Evolutionary conservation across 2,329 filamentous ascomycete genomes (phyloP), one percentile per base, ranked within the genome.

Genomic region (Diaporthe velutina): DNA sequence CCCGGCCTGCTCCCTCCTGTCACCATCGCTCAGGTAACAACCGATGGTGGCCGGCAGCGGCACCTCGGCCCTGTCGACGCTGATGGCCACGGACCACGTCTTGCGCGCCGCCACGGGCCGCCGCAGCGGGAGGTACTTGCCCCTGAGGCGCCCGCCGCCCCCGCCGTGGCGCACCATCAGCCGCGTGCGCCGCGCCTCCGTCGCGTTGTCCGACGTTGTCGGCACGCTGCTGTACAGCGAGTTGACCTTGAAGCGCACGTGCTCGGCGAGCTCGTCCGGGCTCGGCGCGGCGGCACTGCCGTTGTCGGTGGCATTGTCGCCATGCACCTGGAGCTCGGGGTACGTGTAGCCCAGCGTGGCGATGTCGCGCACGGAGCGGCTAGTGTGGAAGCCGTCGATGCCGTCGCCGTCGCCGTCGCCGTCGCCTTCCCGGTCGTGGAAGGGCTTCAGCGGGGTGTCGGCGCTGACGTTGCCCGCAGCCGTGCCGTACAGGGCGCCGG

Each of bases 171-270:
- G 64, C 15, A 33, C 25, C 2, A 64, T 25, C 10, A 45, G 40
- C 9, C 60, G 60, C 40, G 28, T 30, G 60, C 60, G 64, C 22
- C 48, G 48, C 33, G 64, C 45, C 64, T 38, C 48, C 48, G 64
- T 28, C n/a, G 13, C 64, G 45, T 68, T 68, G 8, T 48, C 33
- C 9, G 42, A 22, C 30, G 42, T 28, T n/a, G 33, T 50, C 35
- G 66, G 72, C n/a, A 55, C 25, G 22, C 28, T 54, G 45, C 79
- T 78, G 76, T 86, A 86, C 0, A 94, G 81, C 1, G 83, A 86
- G 67, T 89, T 85, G 22, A 93, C 87, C 10, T 91, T 89, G 1
- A 90, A 88, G 54, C 90, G 87, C 52, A 94, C 85, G 79, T 93
- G 93, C 76, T 89, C 88, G 45, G 87, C 85, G 66, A 94, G 81